Base-by-base conservation (phyloP, 352 stramenopile species). In the Globisporangium okanoganense region DNA sequence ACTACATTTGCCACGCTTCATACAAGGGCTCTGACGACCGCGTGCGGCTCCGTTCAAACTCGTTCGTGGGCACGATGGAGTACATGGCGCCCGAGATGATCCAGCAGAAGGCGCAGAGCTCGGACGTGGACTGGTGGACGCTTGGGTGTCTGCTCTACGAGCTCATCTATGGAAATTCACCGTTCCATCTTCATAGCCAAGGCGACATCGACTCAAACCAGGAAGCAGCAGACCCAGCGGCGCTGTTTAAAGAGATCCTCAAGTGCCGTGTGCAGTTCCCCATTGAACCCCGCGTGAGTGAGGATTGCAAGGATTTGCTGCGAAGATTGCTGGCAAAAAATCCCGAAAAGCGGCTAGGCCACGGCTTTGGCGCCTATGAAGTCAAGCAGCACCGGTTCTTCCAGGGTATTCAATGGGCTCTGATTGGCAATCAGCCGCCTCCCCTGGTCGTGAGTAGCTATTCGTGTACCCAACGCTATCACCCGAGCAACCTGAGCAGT, bases 101-200 rank as follows among this genome's bases (percentile, higher is more conserved):
- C 41, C 64, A 72, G 8, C 69, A 76, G 41, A 54, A 50, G 14
- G 52, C 27, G 4, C 66, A 74, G 50, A 65, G 62, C 13, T 70
- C 70, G 4, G 70, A 70, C 40, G 72, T 95, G 4, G 86, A 95
- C 65, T 94, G 82, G 81, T 95, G 86, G 86, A 72, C 68, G 24
- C 69, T 95, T 1, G 86, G 86, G 12, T 88, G 76, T 25, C 52
- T 94, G 14, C 36, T 95, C 13, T 92, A 88, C 56, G 83, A 95
- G 67, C 79, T 95, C 31, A 60, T 94, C 24, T 88, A 75, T 10
- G 85, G 85, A 0, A 59, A 73, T 20, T 72, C 80, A 5, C 85
- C 85, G 22, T 92, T 87, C 56, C 3, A 33, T 33, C 6, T 6
- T 33, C 6, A 3, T 33, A 80, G 16, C n/a, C 14, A 7, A 12